phyloP scores from a whole-genome alignment of 2,329 filamentous ascomycete species.

The Cercospora brassicicola region DNA sequence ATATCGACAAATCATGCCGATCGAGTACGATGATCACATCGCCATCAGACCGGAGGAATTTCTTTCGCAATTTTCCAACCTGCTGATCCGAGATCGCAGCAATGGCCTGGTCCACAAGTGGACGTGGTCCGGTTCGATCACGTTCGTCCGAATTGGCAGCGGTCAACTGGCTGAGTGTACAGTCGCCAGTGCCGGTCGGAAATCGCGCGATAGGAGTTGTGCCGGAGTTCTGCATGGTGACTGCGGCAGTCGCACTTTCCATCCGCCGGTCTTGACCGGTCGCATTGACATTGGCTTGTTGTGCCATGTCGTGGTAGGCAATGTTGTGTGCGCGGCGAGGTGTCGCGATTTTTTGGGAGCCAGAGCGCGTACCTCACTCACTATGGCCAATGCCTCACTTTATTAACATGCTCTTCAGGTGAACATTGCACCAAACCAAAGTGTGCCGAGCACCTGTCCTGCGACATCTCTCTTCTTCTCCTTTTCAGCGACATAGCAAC shows the following conservation, averaged over 20 bases:
- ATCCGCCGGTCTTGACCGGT: not conserved
- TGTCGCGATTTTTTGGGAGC: too few relatives aligned
- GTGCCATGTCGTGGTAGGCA: too few relatives aligned
- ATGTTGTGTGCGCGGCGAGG: too few relatives aligned
- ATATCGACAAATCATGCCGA: not conserved
- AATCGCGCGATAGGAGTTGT: not conserved
- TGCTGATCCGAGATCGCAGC: not conserved
- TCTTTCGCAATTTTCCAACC: not conserved
- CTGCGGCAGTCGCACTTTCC: not conserved
- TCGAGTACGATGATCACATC: constrained; percentile 5
- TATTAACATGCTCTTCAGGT: not conserved
- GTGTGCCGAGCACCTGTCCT: not conserved
- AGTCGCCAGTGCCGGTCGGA: not conserved
- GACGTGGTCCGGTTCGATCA: not conserved
- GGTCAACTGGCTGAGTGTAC: not conserved
- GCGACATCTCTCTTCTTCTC: too few relatives aligned
- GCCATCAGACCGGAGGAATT: not conserved
- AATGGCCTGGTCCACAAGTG: not conserved
- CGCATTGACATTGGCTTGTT: not conserved
- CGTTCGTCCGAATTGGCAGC: not conserved
- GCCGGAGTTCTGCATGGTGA: not conserved
- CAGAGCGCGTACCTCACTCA: not conserved
- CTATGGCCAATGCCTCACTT: not conserved
- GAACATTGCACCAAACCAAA: not conserved
- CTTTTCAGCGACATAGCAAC: not conserved